Evolutionary conservation across 805 yeast genomes (phyloP).

Genomic region (Priceomyces haplophilus): DNA sequence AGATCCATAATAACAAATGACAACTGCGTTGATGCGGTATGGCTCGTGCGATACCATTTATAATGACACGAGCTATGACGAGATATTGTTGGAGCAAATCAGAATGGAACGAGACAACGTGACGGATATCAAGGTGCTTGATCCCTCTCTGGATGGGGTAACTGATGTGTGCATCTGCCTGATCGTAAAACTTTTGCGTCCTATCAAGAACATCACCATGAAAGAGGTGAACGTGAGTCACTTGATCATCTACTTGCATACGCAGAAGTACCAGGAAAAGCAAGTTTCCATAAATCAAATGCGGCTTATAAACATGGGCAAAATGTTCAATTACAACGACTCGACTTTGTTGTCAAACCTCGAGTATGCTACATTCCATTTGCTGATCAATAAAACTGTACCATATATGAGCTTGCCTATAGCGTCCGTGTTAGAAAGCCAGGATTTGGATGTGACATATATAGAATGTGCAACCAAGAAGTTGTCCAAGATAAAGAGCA

Average conservation of each 20-base stretch:
- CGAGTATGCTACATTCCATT: slow-evolving; percentile 4
- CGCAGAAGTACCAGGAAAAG: slow-evolving; percentile 9
- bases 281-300: slow-evolving; percentile 17
- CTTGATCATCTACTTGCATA: slow-evolving; percentile 17
- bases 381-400: slow-evolving; percentile 3
- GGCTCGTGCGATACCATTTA: not conserved
- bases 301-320: slow-evolving; percentile 19
- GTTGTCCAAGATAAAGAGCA: slow-evolving; percentile 4
- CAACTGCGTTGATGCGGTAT: not conserved
- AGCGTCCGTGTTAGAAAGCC: slow-evolving; percentile 1
- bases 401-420: slow-evolving; percentile 5
- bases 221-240: slow-evolving; percentile 17
- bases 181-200: slow-evolving; percentile 3
- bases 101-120: not conserved
- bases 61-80: slow-evolving; percentile 3
- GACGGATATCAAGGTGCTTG: not conserved
- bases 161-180: not conserved
- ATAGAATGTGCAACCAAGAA: slow-evolving; percentile 7
- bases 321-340: slow-evolving; percentile 8
- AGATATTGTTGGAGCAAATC: not conserved
- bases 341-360: not conserved
- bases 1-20: not conserved
- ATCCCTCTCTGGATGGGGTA: not conserved
- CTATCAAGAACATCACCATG: slow-evolving; percentile 2
- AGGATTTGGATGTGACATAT: slow-evolving; percentile 7